These are phyloP conservation scores for Achaetomiella virescens DNA, from an alignment of 495 filamentous ascomycete species.

Conservation along the genomic window DNA sequence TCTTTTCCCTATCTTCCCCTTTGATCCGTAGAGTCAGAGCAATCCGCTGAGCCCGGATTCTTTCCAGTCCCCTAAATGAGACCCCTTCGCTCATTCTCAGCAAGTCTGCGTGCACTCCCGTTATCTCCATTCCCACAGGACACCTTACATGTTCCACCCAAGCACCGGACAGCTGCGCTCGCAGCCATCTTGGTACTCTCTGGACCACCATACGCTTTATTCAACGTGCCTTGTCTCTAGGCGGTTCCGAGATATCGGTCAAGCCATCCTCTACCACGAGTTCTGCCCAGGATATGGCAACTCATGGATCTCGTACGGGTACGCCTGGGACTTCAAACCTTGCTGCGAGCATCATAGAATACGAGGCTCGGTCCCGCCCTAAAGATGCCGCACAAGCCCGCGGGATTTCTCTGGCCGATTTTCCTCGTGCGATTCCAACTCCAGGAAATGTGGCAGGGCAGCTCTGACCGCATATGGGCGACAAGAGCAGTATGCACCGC, in stretches of 20 bases:
- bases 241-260: slow-evolving; percentile 11
- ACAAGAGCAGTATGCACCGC: no score
- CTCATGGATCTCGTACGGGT: not conserved
- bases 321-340: slow-evolving; percentile 5
- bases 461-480: no score
- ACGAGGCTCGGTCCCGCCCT: slow-evolving; percentile 1
- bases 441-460: not conserved
- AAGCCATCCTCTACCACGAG: slow-evolving; percentile 17
- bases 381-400: slow-evolving; percentile 6
- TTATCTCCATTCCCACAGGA: not conserved
- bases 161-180: not conserved
- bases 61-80: slow-evolving; percentile 16
- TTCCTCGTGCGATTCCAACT: slow-evolving; percentile 10
- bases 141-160: slow-evolving; percentile 6
- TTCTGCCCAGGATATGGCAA: slow-evolving; percentile 15
- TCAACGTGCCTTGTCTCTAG: slow-evolving; percentile 15
- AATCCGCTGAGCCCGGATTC: no score
- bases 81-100: slow-evolving; percentile 16
- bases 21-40: no score
- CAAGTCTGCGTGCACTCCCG: slow-evolving; percentile 20
- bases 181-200: slow-evolving; percentile 15
- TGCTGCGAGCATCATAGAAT: not conserved
- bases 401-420: slow-evolving; percentile 13
- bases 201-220: slow-evolving; percentile 10
- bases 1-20: no score